A percentile compares a stretch with the other conserved stretches of the same genome.
Conservation (phyloP, 1,139 yeast genomes). For the Pichia sp. region DNA sequence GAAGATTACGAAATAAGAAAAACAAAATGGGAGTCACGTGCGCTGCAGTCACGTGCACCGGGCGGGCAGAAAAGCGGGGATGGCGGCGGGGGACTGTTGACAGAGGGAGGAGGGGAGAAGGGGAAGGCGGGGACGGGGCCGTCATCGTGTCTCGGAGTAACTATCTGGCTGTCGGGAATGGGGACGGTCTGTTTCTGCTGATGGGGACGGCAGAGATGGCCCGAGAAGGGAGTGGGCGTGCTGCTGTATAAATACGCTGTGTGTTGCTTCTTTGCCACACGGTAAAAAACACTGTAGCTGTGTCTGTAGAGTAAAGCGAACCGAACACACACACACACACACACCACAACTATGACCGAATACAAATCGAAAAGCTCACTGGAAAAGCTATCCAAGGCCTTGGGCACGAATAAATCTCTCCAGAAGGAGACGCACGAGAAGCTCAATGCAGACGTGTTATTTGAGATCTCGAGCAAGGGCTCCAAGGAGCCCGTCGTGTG, state of each 20-base stretch:
- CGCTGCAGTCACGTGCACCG: background rate
- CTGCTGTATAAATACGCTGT: too few species aligned
- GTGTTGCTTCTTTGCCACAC: too few species aligned
- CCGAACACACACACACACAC: background rate
- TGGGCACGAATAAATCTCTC: conserved; percentile 37
- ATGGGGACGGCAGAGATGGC: too few species aligned
- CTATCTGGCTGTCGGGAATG: too few species aligned
- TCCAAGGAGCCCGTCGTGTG: conserved; percentile 59
- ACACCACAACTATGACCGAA: conserved; percentile 4
- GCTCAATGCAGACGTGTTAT: conserved; percentile 62
- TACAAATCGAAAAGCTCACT: conserved; percentile 44
- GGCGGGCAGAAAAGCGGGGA: background rate
- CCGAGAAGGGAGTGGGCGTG: too few species aligned
- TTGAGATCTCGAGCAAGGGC: conserved; percentile 66
- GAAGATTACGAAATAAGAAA: too few species aligned
- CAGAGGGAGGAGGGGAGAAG: background rate
- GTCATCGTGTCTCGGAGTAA: background rate
- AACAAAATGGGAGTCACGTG: too few species aligned
- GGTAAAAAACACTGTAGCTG: too few species aligned
- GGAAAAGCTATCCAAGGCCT: conserved; percentile 40
- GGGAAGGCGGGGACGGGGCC: background rate
- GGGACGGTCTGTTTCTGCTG: too few species aligned
- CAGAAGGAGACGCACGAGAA: conserved; percentile 43
- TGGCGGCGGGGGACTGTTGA: background rate
- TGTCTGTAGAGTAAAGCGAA: too few species aligned